Base-by-base conservation (phyloP, 2,329 filamentous ascomycete species). In the Alternaria gansuensis region DNA sequence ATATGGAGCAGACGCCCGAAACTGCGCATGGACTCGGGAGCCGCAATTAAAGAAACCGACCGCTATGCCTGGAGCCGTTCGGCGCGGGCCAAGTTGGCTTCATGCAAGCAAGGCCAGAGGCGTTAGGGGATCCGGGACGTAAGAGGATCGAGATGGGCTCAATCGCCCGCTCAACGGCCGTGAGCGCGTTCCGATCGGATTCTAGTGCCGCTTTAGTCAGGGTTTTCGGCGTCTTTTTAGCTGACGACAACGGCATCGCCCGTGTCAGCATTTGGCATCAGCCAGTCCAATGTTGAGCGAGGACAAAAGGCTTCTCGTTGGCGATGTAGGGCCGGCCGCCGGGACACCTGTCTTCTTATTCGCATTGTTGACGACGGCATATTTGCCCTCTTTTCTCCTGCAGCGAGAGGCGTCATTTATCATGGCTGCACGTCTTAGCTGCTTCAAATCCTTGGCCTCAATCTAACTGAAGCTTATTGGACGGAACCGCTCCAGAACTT, bases 301-400 rank as follows among this genome's bases (percentile, higher is more conserved):
- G 14, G 34, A 51, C 43, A 45, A 24, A 24, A 26, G 44, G 28
- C 24, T 48, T 48, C 29, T 59, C 54, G 45, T 26, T 54, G 60
- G 57, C 55, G 54, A 63, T 51, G 40, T 39, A 67, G 60, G 67
- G 50, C 64, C 63, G 64, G 46, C 51, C 43, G 59, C 66, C 62
- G 64, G 51, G 34, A 51, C 58, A 52, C 51, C 40, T 43, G 44
- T 50, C 48, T 41, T 44, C 21, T 51, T 46, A 49, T 44, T 46
- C 51, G 64, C 56, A 58, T 62, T 59, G 41, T 60, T 28, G 49
- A 54, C 34, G 52, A 56, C 57, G 45, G 52, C 57, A 54, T 55
- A 54, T 53, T 54, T 64, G 53, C 83, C 62, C 90, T 87, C 87
- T 82, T 24, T 37, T 83, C 54, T 54, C 34, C 48, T 60, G 59